Evolutionary conservation across 768 basidiomycete genomes (phyloP).

Genomic region (Fistulinella prunicolor): DNA sequence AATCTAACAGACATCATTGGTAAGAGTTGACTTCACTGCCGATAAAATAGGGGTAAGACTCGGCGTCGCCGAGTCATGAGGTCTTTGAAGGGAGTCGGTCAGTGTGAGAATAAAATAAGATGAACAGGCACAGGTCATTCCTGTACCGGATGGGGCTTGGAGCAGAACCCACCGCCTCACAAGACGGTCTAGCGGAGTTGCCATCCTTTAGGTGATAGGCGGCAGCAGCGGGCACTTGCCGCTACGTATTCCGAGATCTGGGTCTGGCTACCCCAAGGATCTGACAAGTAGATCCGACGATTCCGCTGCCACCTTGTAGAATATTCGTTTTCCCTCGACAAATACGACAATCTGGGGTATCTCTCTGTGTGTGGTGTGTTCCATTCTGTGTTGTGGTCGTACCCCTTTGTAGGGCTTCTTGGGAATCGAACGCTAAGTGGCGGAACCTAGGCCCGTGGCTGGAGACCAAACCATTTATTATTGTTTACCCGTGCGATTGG

Average conservation of each 20-base stretch:
- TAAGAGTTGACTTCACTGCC: slow-evolving; percentile 10
- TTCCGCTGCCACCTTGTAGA: slow-evolving; percentile 3
- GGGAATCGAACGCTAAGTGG: not conserved
- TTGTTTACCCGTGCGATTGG: slow-evolving; percentile 17
- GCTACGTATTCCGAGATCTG: slow-evolving; percentile 18
- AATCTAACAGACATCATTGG: too few relatives aligned
- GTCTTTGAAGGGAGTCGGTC: not conserved
- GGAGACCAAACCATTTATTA: not conserved
- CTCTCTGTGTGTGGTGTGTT: slow-evolving; percentile 7
- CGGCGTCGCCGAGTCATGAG: not conserved
- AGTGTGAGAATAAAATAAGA: slow-evolving; percentile 12
- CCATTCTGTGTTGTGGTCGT: slow-evolving; percentile 17
- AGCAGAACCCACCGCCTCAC: slow-evolving; percentile 7
- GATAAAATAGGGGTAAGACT: slow-evolving; percentile 1
- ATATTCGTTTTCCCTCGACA: not conserved
- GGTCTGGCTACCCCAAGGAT: slow-evolving; percentile 11
- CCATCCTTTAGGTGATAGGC: not conserved
- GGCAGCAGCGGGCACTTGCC: slow-evolving; percentile 10
- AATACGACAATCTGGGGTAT: slow-evolving; percentile 19
- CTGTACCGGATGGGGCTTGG: slow-evolving; percentile 10
- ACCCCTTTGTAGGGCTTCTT: not conserved
- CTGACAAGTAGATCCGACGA: slow-evolving; percentile 19
- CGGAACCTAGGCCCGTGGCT: slow-evolving; percentile 1
- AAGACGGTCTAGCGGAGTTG: not conserved
- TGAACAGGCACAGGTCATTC: slow-evolving; percentile 7